phyloP scores from a whole-genome alignment of 768 basidiomycete genomes.

The Neoboletus magnificus region DNA sequence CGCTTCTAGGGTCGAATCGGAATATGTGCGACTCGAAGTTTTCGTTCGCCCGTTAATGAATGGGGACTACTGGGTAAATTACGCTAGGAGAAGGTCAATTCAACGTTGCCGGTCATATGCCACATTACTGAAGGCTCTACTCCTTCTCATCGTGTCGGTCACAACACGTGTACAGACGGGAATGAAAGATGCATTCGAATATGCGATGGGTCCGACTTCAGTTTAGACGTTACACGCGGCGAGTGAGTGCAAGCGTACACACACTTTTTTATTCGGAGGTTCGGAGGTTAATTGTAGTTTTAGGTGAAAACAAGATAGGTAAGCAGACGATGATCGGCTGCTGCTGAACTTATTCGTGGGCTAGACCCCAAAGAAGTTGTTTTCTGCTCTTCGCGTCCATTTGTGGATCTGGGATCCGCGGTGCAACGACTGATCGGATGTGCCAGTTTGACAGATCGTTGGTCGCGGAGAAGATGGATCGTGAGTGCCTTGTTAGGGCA shows the following conservation, averaged over 20 bases:
- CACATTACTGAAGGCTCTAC: background rate
- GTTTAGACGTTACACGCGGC: background rate
- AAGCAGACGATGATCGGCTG: background rate
- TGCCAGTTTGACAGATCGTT: conserved; percentile 5
- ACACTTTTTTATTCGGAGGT: no score
- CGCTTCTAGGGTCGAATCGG: background rate
- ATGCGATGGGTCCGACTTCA: background rate
- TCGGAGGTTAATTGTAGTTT: background rate
- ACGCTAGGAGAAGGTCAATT: background rate
- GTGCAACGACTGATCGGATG: background rate
- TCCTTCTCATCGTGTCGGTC: background rate
- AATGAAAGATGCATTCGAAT: conserved; percentile 5
- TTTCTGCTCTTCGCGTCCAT: background rate
- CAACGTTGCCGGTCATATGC: background rate
- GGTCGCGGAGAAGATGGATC: conserved; percentile 5
- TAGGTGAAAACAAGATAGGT: background rate
- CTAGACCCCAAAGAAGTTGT: conserved; percentile 1
- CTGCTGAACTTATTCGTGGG: background rate
- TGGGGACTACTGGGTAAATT: background rate
- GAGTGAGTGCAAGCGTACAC: background rate
- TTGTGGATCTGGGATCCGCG: conserved; percentile 1
- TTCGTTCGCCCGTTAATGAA: background rate
- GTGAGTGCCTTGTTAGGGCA: background rate
- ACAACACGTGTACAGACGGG: conserved; percentile 1
- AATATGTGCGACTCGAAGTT: background rate